Evolutionary conservation across 2,329 filamentous ascomycete species (phyloP), one percentile per base, ranked within the genome.

Genomic region (Furcasterigmium furcatum): DNA sequence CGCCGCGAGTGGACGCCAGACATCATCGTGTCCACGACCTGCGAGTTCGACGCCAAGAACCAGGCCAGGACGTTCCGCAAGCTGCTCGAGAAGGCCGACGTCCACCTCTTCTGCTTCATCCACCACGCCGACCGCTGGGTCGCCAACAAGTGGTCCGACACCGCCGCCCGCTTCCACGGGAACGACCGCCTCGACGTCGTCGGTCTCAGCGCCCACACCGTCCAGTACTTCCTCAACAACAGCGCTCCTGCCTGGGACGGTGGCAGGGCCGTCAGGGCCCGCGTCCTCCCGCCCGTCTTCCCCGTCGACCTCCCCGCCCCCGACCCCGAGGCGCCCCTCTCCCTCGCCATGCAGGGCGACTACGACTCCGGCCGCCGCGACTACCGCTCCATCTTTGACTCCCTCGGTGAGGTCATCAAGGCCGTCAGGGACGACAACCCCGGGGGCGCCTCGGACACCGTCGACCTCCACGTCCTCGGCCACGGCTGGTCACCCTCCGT

Each of bases 121-220:
- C 57, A 60, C 52, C 57, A 60, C 44, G 57, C 57, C 43, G 57
- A 60, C 44, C 47, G 46, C 22, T 60, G 57, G 57, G 48, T 24
- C 30, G 25, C 49, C 29, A 55, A 57, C 44, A 47, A 46, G 24
- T 50, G 53, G 27, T 53, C 57, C 38, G 44, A 56, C 34, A 39
- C 54, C 12, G 48, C 50, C 7, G 54, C 52, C 36, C 44, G 52
- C 19, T 60, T 50, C 40, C 47, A 40, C 9, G 51, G 51, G 39
- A 45, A 52, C 21, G 50, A 47, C 38, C 44, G 49, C n/a, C 50
- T 58, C 30, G 54, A 56, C 45, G 58, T 60, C 36, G 49, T 60
- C 40, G 52, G 49, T 18, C 55, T 60, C 27, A 59, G 57, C 48
- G 49, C 58, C 39, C 57, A 60, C 47, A 60, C 57, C 1, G 12